Evolutionary conservation across 805 yeast genomes (phyloP).

Genomic region (Tetrapisispora namnaoensis): DNA sequence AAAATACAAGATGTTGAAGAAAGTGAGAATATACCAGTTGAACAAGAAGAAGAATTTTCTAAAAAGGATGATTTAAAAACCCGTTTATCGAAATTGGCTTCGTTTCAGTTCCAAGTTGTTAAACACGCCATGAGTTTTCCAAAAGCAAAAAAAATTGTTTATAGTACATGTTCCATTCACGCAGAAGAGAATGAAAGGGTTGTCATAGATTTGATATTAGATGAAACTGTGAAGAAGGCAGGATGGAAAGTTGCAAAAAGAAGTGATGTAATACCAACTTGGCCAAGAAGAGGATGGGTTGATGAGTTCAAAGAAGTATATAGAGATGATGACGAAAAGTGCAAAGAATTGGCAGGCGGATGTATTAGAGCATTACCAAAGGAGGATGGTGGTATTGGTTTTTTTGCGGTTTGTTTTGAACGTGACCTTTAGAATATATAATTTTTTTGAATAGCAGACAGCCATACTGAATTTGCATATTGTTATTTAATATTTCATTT

Average conservation of each 20-base stretch:
- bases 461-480: neutral
- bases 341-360: constrained; percentile 61
- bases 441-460: neutral
- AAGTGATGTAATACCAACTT: constrained; percentile 58
- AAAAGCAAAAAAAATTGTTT: constrained; percentile 64
- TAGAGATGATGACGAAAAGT: constrained; percentile 34
- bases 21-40: constrained; percentile 25
- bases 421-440: constrained; percentile 20
- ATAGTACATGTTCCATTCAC: constrained; percentile 93
- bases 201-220: constrained; percentile 66
- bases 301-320: constrained; percentile 53
- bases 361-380: constrained; percentile 81
- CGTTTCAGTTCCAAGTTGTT: constrained; percentile 81
- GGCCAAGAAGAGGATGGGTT: constrained; percentile 79
- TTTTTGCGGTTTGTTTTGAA: constrained; percentile 89
- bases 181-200: constrained; percentile 91
- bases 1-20: constrained; percentile 3
- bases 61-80: constrained; percentile 36
- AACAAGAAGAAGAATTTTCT: constrained; percentile 40
- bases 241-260: constrained; percentile 71
- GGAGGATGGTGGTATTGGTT: constrained; percentile 97
- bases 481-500: neutral
- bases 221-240: constrained; percentile 45
- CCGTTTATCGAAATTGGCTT: constrained; percentile 56
- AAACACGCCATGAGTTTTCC: constrained; percentile 85